Evolutionary conservation across 2,329 filamentous ascomycete genomes (phyloP), one percentile per base, ranked within the genome.

Genomic region (Clathrospora elynae): DNA sequence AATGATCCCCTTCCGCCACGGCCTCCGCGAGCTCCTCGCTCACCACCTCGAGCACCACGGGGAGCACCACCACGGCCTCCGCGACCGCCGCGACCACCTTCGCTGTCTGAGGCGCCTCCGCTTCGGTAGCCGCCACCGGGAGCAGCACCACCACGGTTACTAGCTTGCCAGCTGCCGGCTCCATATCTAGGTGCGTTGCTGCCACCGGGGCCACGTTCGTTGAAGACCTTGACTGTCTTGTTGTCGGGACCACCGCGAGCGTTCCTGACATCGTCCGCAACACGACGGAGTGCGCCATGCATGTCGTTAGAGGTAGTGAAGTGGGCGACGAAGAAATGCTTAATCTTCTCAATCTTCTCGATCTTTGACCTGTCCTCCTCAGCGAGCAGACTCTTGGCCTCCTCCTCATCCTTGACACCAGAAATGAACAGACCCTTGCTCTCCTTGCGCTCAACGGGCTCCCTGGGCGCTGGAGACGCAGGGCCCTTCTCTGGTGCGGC

Each of bases 381-480:
- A 1, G 83, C 78, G 66, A 99, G 92, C 16, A 96, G 78, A 22
- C 88, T 85, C 42, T 86, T 85, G 24, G 89, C 86, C 48, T 91
- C 88, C 20, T 96, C 88, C 54, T 92, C 88, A 39, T 82, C 87
- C 60, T 85, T 88, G 14, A 91, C 84, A 62, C 91, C 91, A 74
- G 88, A 88, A 48, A 99, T 85, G 71, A 96, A 99, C 13, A 99
- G 81, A 34, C 88, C 92, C 61, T 90, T 86, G 57, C 86, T 89
- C 62, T 90, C 81, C 62, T 74, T 73, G 47, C 73, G 71, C 54
- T 71, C 80, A 12, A 79, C 73, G 30, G 77, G 64, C 66, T 88
- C 86, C 1, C 73, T 71, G 34, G 77, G 76, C 11, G 70, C 62
- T 12, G 61, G 62, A 1, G 66, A 65, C 16, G 56, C 66, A 36